Percentiles rank a stretch among this genome's conserved stretches.
Conservation (phyloP, 1,284 basidiomycete genomes). For the Erythrobasidium hasegawianum region DNA sequence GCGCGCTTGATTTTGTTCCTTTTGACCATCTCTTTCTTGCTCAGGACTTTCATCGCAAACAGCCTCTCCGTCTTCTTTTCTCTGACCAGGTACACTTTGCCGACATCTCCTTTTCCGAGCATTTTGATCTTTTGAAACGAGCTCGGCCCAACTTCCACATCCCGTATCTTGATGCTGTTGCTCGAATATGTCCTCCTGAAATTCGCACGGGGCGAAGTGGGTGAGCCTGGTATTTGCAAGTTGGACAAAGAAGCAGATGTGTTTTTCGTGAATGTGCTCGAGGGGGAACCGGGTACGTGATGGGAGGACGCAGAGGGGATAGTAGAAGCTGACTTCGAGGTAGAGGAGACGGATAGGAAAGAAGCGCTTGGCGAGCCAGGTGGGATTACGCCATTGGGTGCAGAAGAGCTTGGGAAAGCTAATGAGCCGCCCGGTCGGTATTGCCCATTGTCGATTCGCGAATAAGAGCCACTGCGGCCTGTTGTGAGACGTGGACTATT, state of each 20-base stretch:
- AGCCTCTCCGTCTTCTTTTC: constrained; percentile 92
- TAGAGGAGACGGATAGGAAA: not conserved
- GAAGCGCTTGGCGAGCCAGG: constrained; percentile 1
- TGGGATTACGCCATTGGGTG: not conserved
- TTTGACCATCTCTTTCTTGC: constrained; percentile 97
- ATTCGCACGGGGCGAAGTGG: constrained; percentile 57
- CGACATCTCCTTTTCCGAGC: constrained; percentile 92
- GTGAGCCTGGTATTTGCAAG: not conserved
- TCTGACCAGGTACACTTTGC: constrained; percentile 88
- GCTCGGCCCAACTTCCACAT: constrained; percentile 84
- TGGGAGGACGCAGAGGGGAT: not conserved
- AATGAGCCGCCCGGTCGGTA: constrained; percentile 22
- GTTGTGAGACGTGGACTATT: not conserved
- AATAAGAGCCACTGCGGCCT: constrained; percentile 22
- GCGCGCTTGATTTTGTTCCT: constrained; percentile 97
- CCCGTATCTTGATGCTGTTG: constrained; percentile 91
- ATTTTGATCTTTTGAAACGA: constrained; percentile 93
- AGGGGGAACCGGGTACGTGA: not conserved
- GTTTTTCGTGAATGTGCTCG: not conserved
- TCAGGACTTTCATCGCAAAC: constrained; percentile 95
- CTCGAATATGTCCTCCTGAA: constrained; percentile 94
- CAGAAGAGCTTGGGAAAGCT: constrained; percentile 19
- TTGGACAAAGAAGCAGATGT: not conserved
- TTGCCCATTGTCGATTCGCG: constrained; percentile 19
- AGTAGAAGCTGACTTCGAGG: not conserved